Evolutionary conservation across 2,329 filamentous ascomycete genomes (phyloP), one percentile per base, ranked within the genome.

Genomic region (Emydomyces testavorans): DNA sequence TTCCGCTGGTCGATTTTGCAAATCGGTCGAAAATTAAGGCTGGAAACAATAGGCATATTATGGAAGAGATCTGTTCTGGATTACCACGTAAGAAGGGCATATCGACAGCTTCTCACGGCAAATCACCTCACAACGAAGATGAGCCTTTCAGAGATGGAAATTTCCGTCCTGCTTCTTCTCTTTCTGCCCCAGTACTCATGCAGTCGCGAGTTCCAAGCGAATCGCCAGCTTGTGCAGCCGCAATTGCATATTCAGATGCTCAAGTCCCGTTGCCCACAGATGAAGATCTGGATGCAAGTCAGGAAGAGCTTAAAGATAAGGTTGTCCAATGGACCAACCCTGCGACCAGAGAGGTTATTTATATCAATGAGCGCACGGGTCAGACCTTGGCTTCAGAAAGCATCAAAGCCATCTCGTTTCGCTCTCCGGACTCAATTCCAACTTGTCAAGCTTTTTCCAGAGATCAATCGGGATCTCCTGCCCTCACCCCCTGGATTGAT

Each of bases 321-420:
- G 58, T 59, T 31, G 55, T 64, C 18, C 47, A 56, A 7, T 87
- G 83, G 83, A 69, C 67, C 1, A 77, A 87, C 55, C 80, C 81
- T 0, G 57, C 64, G 6, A 83, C 77, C 0, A 48, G 71, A 36
- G 46, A 58, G 37, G 56, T 52, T 7, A 56, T 65, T 21, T 49
- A 58, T 35, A 56, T 66, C 26, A 65, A 64, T 48, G 56, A 58
- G 24, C 58, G 60, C 13, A 67, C 62, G 6, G 64, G 66, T 4
- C 62, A 65, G 39, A 65, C 51, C 29, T 36, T 62, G 45, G 23
- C 56, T 35, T 35, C 49, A 6, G 47, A 45, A 15, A 56, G 37
- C 23, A 45, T 7, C 16, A 50, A 18, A 37, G n/a, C 35, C 40
- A 50, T 42, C 44, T 40, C 60, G 5, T 53, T 56, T 31, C 46